phyloP scores from a whole-genome alignment of 805 yeast genomes.

The Candida pseudoglaebosa region DNA sequence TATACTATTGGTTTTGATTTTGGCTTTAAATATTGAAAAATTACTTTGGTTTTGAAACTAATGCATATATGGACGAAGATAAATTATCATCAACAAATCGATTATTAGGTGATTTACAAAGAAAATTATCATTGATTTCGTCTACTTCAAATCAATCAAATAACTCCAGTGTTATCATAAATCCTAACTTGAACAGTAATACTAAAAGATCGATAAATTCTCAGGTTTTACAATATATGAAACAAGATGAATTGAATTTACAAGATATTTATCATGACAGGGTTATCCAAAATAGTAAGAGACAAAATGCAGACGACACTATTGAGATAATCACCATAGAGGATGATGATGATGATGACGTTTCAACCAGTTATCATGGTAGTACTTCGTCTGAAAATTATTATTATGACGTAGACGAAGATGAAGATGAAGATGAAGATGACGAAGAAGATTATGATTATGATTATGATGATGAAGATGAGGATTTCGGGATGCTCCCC shows the following conservation, averaged over 20 bases:
- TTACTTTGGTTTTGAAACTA: not conserved
- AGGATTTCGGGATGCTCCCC: slow-evolving; percentile 39
- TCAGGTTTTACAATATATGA: slow-evolving; percentile 33
- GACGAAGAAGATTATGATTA: too few relatives aligned
- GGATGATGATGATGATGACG: slow-evolving; percentile 7
- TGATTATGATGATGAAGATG: slow-evolving; percentile 29
- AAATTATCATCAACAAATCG: slow-evolving; percentile 18
- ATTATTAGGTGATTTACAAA: slow-evolving; percentile 25
- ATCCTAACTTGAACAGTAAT: slow-evolving; percentile 5
- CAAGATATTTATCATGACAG: slow-evolving; percentile 2
- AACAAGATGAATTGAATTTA: slow-evolving; percentile 13
- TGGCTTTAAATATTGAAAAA: too few relatives aligned
- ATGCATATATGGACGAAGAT: not conserved
- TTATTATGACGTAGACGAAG: slow-evolving; percentile 8
- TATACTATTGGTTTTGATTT: not conserved
- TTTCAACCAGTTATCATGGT: not conserved
- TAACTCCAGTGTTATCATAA: slow-evolving; percentile 12
- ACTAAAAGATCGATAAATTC: slow-evolving; percentile 24
- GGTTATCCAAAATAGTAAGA: not conserved
- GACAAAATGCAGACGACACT: not conserved
- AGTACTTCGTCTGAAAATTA: not conserved
- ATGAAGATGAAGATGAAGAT: slow-evolving; percentile 11
- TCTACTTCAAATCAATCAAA: slow-evolving; percentile 17
- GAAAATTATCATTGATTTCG: slow-evolving; percentile 30
- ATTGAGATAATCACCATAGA: too few relatives aligned